Conservation (phyloP, 495 filamentous ascomycete genomes). For the Penicillium diatomitis region DNA sequence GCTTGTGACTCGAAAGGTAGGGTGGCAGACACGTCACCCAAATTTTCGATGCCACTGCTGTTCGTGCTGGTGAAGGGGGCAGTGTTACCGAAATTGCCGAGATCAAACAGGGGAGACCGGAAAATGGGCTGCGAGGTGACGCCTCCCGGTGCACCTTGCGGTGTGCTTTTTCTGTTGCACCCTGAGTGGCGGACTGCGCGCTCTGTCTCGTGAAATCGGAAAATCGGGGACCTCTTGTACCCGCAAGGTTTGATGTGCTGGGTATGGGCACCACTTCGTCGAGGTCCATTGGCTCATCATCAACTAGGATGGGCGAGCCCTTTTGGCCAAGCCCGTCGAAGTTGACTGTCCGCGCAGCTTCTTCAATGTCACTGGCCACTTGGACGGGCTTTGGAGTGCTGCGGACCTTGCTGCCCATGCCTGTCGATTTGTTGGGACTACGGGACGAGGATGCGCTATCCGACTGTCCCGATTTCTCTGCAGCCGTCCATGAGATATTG, state of each 20-base stretch:
- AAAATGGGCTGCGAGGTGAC: constrained; percentile 25
- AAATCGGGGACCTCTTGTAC: constrained; percentile 5
- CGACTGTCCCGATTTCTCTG: constrained; percentile 19
- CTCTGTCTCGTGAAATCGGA: constrained; percentile 12
- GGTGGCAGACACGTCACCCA: constrained; percentile 55
- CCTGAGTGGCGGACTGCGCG: constrained; percentile 9
- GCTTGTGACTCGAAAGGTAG: constrained; percentile 68
- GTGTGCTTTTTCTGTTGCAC: constrained; percentile 12
- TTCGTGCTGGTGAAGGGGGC: constrained; percentile 52
- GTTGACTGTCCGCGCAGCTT: constrained; percentile 24
- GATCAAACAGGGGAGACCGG: constrained; percentile 29
- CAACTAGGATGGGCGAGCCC: constrained; percentile 5
- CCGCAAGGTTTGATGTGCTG: constrained; percentile 1
- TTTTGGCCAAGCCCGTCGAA: constrained; percentile 7
- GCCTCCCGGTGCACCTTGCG: constrained; percentile 20
- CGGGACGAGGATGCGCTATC: constrained; percentile 20
- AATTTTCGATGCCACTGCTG: constrained; percentile 48
- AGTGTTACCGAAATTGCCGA: constrained; percentile 57
- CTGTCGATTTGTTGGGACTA: constrained; percentile 30
- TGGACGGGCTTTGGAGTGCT: constrained; percentile 25
- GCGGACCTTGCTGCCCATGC: constrained; percentile 17
- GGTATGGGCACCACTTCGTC: constrained; percentile 19
- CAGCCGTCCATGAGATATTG: constrained; percentile 39
- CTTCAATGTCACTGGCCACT: constrained; percentile 37
- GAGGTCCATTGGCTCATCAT: constrained; percentile 42